Evolutionary conservation across 148 eudicot species (phyloP), one percentile per base, ranked within the genome.

Genomic region (Selenicereus undatus): DNA sequence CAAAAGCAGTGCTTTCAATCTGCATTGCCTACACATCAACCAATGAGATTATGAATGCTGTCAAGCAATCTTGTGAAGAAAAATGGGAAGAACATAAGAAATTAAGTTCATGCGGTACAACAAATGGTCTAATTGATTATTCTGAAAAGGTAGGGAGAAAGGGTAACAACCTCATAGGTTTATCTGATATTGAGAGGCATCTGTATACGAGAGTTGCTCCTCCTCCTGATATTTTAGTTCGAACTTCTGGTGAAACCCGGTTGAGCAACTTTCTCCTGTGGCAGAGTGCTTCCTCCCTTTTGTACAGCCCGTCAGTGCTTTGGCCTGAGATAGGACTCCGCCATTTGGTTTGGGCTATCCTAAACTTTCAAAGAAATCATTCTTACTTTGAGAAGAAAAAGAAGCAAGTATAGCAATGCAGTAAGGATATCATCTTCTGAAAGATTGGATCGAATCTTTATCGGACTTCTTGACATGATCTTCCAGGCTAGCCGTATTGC

Each of bases 231-330:
- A 87, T 92, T 48, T 66, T 92, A 36, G 82, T 92, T 18, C 90
- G 94, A 11, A 88, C 94, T 64, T 91, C 97, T 66, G 97, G 97
- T 9, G 97, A 89, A 88, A 85, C 89, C 64, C 92, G 97, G 2
- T 79, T 92, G 79, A 92, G 97, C 83, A 92, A 89, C 84, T 92
- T 92, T 76, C 91, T 92, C 12, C 77, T 91, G 54, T 91, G 94
- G 97, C 97, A 92, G 83, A 92, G 90, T 83, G 78, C 88, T 18
- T 14, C 20, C 29, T 87, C 90, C 75, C 45, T 88, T 64, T 74
- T 92, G 80, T 91, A 89, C 76, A 88, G 87, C 50, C 97, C 94
- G 1, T 79, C 89, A 16, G 88, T 79, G 39, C 86, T 92, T 71
- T 92, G 97, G 97, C 94, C 97, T 6, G 97, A 91, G 87, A 88